Evolutionary conservation across 768 basidiomycete species (phyloP).

Genomic region (Mycena haematopus): DNA sequence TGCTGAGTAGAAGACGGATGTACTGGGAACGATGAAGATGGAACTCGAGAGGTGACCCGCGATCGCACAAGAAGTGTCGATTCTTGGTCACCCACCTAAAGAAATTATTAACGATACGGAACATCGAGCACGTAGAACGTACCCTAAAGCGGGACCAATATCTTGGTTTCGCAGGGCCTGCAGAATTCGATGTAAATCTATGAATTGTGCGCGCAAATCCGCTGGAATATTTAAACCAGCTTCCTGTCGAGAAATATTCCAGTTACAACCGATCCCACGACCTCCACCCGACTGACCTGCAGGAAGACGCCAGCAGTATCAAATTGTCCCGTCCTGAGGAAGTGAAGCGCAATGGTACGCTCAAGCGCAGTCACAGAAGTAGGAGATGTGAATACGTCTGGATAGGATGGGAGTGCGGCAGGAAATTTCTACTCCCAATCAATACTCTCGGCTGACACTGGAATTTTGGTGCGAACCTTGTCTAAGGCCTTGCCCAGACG

Average conservation of each 20-base stretch:
- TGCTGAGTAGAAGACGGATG: slow-evolving; percentile 74
- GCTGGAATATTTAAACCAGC: slow-evolving; percentile 61
- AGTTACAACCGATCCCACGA: slow-evolving; percentile 8
- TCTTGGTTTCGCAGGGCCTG: slow-evolving; percentile 69
- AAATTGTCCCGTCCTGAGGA: slow-evolving; percentile 84
- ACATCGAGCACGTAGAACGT: slow-evolving; percentile 32
- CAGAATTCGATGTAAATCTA: slow-evolving; percentile 75
- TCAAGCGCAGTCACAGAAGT: slow-evolving; percentile 68
- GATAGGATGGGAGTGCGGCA: slow-evolving; percentile 66
- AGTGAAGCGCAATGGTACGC: slow-evolving; percentile 74
- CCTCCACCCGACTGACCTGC: slow-evolving; percentile 51
- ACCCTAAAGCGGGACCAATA: slow-evolving; percentile 82
- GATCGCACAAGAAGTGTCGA: slow-evolving; percentile 65
- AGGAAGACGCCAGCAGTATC: slow-evolving; percentile 78
- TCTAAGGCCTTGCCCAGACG: slow-evolving; percentile 88
- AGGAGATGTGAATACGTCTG: slow-evolving; percentile 68
- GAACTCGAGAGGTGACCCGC: slow-evolving; percentile 87
- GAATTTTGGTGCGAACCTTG: slow-evolving; percentile 61
- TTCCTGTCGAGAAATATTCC: slow-evolving; percentile 55
- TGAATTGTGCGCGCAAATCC: slow-evolving; percentile 61
- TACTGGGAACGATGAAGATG: slow-evolving; percentile 91
- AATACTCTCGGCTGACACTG: slow-evolving; percentile 1
- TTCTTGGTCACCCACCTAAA: slow-evolving; percentile 81
- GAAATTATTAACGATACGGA: slow-evolving; percentile 15
- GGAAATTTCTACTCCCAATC: slow-evolving; percentile 58